Percentiles rank a stretch among this genome's conserved stretches.
Evolutionary conservation across 768 basidiomycete genomes (phyloP).

Genomic region (Kwoniella shandongensis): DNA sequence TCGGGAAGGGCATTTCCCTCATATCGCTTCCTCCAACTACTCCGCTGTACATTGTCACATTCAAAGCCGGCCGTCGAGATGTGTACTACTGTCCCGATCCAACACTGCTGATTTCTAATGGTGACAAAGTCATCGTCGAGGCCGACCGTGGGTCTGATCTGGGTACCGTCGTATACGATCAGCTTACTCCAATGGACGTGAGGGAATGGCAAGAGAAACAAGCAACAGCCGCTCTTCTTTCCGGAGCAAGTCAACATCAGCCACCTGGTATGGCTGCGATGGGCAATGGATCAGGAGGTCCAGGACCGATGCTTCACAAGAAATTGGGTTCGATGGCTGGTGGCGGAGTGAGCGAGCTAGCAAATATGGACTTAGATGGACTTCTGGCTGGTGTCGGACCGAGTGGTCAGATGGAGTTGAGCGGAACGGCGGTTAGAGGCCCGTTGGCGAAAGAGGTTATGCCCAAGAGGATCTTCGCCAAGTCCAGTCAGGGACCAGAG

Average conservation of each 20-base stretch:
- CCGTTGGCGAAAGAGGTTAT: constrained; percentile 83
- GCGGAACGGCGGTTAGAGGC: constrained; percentile 24
- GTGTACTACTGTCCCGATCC: constrained; percentile 84
- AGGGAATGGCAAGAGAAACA: constrained; percentile 85
- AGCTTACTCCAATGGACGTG: constrained; percentile 83
- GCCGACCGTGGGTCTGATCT: constrained; percentile 92
- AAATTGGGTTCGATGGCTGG: neutral
- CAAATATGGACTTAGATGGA: constrained; percentile 30
- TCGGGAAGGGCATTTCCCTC: constrained; percentile 87
- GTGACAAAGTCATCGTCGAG: constrained; percentile 93
- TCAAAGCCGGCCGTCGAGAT: constrained; percentile 95
- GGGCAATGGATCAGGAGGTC: neutral
- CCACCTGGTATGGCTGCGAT: constrained; percentile 37
- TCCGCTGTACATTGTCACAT: constrained; percentile 94
- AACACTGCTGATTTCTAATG: constrained; percentile 67
- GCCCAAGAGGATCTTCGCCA: constrained; percentile 93
- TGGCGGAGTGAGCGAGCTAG: constrained; percentile 17
- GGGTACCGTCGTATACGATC: constrained; percentile 81
- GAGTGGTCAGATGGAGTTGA: constrained; percentile 30
- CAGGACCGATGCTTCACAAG: neutral
- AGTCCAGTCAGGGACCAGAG: constrained; percentile 65
- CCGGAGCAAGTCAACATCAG: constrained; percentile 46
- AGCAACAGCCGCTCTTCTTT: constrained; percentile 58
- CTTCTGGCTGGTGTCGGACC: constrained; percentile 40
- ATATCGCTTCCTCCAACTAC: constrained; percentile 76